phyloP scores from a whole-genome alignment of 1,139 yeast species.

The Blastobotrys indianensis region DNA sequence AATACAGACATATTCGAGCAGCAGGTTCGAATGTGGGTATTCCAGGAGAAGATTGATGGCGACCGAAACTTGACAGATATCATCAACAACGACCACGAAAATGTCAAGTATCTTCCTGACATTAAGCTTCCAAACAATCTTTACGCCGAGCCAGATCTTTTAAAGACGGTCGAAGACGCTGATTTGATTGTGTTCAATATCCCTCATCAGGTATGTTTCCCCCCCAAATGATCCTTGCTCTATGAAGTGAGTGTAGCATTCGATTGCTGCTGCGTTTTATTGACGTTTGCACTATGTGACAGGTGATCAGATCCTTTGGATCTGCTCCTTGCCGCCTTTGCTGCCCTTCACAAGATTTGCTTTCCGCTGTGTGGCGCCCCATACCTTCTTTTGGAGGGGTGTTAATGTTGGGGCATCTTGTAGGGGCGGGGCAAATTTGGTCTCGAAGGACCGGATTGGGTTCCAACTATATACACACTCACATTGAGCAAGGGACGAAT shows the following conservation, averaged over 20 bases:
- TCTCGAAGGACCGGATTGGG: too few species aligned
- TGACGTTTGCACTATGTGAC: background rate
- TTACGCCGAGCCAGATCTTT: slow-evolving; percentile 76
- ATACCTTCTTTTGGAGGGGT: too few species aligned
- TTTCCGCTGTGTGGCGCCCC: too few species aligned
- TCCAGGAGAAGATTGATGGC: slow-evolving; percentile 66
- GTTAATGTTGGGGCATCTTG: too few species aligned
- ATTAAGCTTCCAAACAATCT: slow-evolving; percentile 75
- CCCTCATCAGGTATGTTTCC: slow-evolving; percentile 63
- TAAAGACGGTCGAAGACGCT: slow-evolving; percentile 65
- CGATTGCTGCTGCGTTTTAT: background rate
- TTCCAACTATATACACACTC: too few species aligned
- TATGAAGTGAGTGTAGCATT: background rate
- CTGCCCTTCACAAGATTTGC: background rate
- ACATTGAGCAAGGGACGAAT: too few species aligned
- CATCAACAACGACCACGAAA: slow-evolving; percentile 80
- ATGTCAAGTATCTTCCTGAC: slow-evolving; percentile 71
- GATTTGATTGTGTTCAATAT: slow-evolving; percentile 84
- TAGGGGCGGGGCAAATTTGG: too few species aligned
- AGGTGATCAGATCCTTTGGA: background rate
- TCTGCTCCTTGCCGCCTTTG: background rate
- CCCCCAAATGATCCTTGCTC: too few species aligned
- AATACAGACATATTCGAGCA: slow-evolving; percentile 61
- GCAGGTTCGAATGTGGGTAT: slow-evolving; percentile 91
- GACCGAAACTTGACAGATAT: slow-evolving; percentile 64